phyloP scores from a whole-genome alignment of 2,329 filamentous ascomycete species.

The Botrytis aclada region DNA sequence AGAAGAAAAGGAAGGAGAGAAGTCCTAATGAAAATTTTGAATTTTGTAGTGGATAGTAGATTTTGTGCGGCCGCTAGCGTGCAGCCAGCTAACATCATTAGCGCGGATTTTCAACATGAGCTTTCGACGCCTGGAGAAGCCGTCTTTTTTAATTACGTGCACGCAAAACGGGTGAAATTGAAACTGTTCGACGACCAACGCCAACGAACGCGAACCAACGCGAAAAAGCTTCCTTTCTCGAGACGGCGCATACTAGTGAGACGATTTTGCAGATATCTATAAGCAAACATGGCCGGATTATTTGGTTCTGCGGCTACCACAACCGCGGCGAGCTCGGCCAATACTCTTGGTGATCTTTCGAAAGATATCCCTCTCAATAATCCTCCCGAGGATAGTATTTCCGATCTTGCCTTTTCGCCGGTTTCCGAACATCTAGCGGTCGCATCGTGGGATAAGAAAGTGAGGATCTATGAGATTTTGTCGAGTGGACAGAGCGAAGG shows the following conservation, averaged over 20 bases:
- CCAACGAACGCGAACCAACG: constrained; percentile 12
- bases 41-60: constrained; percentile 15
- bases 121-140: constrained; percentile 5
- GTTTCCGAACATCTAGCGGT: constrained; percentile 80
- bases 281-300: constrained; percentile 57
- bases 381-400: constrained; percentile 85
- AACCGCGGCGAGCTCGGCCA: constrained; percentile 48
- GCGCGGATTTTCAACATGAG: constrained; percentile 9
- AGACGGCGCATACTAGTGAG: constrained; percentile 5
- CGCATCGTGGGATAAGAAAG: constrained; percentile 95
- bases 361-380: constrained; percentile 78
- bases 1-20: constrained; percentile 35
- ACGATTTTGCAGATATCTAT: background rate
- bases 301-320: constrained; percentile 53
- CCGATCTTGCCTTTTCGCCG: constrained; percentile 79
- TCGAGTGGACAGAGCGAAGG: constrained; percentile 74
- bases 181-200: constrained; percentile 3
- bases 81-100: background rate
- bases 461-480: constrained; percentile 92
- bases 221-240: constrained; percentile 2
- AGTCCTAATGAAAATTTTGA: background rate
- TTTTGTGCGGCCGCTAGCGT: constrained; percentile 16
- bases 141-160: constrained; percentile 16
- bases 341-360: constrained; percentile 85
- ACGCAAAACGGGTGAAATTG: constrained; percentile 12